A percentile compares a stretch with the other conserved stretches of the same genome.
Evolutionary conservation across 192 early-diverging fungal species (phyloP).

Genomic region (Backusella mclennaniae): DNA sequence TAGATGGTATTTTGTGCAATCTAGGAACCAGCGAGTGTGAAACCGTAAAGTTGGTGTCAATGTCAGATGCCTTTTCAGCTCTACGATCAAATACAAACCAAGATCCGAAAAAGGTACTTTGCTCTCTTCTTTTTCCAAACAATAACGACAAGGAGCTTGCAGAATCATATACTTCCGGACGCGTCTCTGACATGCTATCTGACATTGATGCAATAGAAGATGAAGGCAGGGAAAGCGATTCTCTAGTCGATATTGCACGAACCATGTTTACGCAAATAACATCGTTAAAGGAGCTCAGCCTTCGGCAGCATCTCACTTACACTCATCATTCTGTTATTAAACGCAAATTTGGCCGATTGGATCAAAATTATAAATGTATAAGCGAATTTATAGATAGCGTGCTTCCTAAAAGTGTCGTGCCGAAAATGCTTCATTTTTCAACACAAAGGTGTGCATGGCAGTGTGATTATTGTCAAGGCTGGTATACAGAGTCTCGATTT

Average conservation of each 20-base stretch:
- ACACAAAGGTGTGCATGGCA: not conserved
- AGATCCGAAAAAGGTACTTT: not conserved
- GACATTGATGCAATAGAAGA: not conserved
- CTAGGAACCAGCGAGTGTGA: not conserved
- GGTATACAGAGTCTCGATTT: slow-evolving; percentile 11
- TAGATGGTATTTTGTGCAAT: slow-evolving; percentile 13
- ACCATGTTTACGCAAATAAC: not conserved
- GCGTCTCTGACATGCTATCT: not conserved
- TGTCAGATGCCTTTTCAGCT: not conserved
- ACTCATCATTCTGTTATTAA: not conserved
- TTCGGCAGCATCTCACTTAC: not conserved
- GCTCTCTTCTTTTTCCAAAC: not conserved
- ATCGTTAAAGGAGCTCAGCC: not conserved
- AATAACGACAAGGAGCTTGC: not conserved
- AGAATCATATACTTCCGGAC: not conserved
- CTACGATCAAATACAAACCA: not conserved
- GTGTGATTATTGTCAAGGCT: slow-evolving; percentile 19
- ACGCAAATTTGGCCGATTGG: not conserved
- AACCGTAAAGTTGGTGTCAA: not conserved
- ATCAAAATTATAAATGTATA: not conserved
- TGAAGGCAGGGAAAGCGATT: not conserved
- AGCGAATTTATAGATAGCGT: not conserved
- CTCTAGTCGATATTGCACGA: not conserved
- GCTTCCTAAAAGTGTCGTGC: slow-evolving; percentile 13
- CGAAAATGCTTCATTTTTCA: not conserved